Evolutionary conservation across 805 yeast genomes (phyloP).

Genomic region (Saturnispora mendoncae): DNA sequence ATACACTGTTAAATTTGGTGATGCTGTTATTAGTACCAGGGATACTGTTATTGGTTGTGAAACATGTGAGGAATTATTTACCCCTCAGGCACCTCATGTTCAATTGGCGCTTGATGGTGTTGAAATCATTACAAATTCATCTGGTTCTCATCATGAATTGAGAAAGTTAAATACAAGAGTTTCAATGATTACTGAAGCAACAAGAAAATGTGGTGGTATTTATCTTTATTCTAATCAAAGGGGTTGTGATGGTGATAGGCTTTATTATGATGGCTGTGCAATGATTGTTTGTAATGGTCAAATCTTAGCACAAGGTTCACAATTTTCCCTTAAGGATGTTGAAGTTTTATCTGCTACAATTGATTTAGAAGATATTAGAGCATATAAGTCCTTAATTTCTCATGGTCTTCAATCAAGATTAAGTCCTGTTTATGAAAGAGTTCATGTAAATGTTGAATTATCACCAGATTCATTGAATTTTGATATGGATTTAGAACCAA

Average conservation of each 20-base stretch:
- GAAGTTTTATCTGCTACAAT: conserved; percentile 95
- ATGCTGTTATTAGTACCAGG: conserved; percentile 72
- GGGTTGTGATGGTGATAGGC: conserved; percentile 97
- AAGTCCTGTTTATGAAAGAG: conserved; percentile 39
- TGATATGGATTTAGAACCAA: conserved; percentile 53
- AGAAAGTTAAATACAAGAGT: conserved; percentile 81
- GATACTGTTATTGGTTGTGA: conserved; percentile 95
- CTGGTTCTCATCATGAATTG: conserved; percentile 97
- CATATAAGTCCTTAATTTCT: conserved; percentile 65
- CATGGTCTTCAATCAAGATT: conserved; percentile 62
- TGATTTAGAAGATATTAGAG: conserved; percentile 83
- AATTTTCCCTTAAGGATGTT: conserved; percentile 82
- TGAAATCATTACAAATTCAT: conserved; percentile 91
- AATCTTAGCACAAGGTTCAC: conserved; percentile 88
- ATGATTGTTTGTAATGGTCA: conserved; percentile 86
- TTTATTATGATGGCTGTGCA: conserved; percentile 97
- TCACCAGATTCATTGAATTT: conserved; percentile 53
- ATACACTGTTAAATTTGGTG: conserved; percentile 59
- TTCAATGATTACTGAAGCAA: conserved; percentile 81
- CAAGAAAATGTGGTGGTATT: conserved; percentile 93
- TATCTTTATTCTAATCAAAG: conserved; percentile 90
- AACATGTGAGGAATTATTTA: conserved; percentile 95
- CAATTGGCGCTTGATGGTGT: conserved; percentile 90
- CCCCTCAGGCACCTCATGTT: conserved; percentile 94
- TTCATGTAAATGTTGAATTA: conserved; percentile 56